Percentiles rank a stretch among this genome's conserved stretches.
Evolutionary conservation across 169 alveolate genomes (phyloP).

Genomic region (Theileria equi): DNA sequence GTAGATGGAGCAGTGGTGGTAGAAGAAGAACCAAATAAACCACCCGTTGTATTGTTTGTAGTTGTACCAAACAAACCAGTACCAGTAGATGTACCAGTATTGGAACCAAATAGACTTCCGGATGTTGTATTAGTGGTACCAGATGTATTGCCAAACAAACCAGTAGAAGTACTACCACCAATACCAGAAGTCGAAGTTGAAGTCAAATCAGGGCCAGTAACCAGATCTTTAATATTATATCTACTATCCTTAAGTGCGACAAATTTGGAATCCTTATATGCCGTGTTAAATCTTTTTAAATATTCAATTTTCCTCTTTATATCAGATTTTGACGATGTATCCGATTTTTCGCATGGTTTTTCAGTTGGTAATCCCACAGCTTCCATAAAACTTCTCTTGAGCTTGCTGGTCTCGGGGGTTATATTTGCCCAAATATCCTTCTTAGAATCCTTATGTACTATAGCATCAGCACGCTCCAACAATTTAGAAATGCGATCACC

Average conservation of each 20-base stretch:
- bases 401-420: constrained; percentile 29
- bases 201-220: constrained; percentile 23
- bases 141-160: constrained; percentile 11
- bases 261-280: constrained; percentile 27
- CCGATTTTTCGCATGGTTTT: neutral
- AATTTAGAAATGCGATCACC: constrained; percentile 22
- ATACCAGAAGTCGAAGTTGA: neutral
- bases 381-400: constrained; percentile 38
- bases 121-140: neutral
- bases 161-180: constrained; percentile 28
- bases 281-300: constrained; percentile 48
- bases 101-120: constrained; percentile 26
- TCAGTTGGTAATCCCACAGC: constrained; percentile 27
- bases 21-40: constrained; percentile 3
- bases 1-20: neutral
- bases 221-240: constrained; percentile 38
- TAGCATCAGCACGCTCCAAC: constrained; percentile 15
- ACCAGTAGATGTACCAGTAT: constrained; percentile 17
- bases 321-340: constrained; percentile 1
- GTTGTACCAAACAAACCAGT: constrained; percentile 51
- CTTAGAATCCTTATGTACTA: neutral
- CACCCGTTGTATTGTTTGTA: constrained; percentile 23
- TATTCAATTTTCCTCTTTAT: constrained; percentile 46
- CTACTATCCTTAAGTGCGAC: constrained; percentile 5
- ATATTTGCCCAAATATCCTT: constrained; percentile 24